These are phyloP conservation scores for Dictyostelium discoideum DNA, from an alignment of 78 protist species.

Conservation along the genomic window DNA sequence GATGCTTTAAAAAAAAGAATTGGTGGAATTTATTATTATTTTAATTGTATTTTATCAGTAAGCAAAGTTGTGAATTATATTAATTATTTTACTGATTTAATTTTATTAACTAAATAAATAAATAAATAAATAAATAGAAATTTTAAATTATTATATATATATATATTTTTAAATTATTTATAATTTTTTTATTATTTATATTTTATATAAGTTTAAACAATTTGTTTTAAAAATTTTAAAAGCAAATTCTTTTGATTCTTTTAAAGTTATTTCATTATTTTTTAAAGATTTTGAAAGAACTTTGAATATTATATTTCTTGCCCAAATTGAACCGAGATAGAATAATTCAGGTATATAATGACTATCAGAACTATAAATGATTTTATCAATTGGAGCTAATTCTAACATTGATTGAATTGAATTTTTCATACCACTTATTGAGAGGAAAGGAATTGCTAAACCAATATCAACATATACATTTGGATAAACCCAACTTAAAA, in stretches of 20 bases:
- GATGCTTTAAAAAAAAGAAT: background rate
- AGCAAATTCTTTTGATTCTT: constrained; percentile 54
- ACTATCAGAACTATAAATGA: constrained; percentile 55
- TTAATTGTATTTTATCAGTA: background rate
- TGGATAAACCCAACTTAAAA: constrained; percentile 53
- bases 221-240: constrained; percentile 49
- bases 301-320: background rate
- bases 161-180: no score
- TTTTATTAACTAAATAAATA: background rate
- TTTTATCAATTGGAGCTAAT: constrained; percentile 42
- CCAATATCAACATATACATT: constrained; percentile 67
- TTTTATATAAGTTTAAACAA: constrained; percentile 28
- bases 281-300: constrained; percentile 19
- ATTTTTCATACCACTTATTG: constrained; percentile 15
- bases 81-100: background rate
- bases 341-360: constrained; percentile 51
- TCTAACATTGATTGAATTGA: constrained; percentile 29
- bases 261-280: constrained; percentile 22
- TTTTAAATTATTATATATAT: no score
- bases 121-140: no score
- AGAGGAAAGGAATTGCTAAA: constrained; percentile 49
- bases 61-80: background rate
- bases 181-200: background rate
- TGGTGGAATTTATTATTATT: background rate
- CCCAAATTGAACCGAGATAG: constrained; percentile 36